phyloP scores from a whole-genome alignment of 1,284 basidiomycete genomes.

The Tetrapyrgos nigripes region DNA sequence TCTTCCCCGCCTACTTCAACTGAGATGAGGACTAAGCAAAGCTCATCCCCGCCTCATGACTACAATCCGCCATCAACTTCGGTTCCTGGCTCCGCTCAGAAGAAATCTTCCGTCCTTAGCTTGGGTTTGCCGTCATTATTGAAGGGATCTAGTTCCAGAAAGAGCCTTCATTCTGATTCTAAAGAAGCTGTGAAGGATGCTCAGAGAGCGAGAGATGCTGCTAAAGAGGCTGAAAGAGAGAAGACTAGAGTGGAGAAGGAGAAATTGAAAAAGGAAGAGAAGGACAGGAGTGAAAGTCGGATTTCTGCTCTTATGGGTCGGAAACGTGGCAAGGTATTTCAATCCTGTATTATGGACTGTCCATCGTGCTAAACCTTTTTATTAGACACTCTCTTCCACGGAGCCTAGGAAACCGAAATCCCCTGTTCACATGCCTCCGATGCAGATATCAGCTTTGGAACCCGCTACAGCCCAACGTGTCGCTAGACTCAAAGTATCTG shows the following conservation, averaged over 20 bases:
- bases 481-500: constrained; percentile 71
- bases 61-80: constrained; percentile 58
- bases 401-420: constrained; percentile 76
- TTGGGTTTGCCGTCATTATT: constrained; percentile 83
- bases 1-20: constrained; percentile 63
- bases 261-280: constrained; percentile 76
- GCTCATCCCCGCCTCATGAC: constrained; percentile 59
- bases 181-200: constrained; percentile 62
- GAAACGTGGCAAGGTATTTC: constrained; percentile 87
- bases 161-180: constrained; percentile 79
- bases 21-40: constrained; percentile 46
- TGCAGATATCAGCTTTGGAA: constrained; percentile 86
- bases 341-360: constrained; percentile 19
- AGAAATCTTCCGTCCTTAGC: constrained; percentile 79
- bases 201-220: constrained; percentile 44
- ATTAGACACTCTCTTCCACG: constrained; percentile 84
- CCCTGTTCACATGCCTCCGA: constrained; percentile 78
- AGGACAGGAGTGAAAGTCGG: constrained; percentile 84
- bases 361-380: constrained; percentile 3
- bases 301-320: constrained; percentile 89
- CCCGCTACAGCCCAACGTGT: constrained; percentile 81
- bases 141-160: constrained; percentile 82
- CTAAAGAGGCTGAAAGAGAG: constrained; percentile 49
- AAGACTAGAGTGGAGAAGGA: constrained; percentile 55
- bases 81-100: constrained; percentile 64